These are phyloP conservation scores for Rhodomyrtus tomentosa DNA, from an alignment of 345 rosid genomes.

Conservation along the genomic window DNA sequence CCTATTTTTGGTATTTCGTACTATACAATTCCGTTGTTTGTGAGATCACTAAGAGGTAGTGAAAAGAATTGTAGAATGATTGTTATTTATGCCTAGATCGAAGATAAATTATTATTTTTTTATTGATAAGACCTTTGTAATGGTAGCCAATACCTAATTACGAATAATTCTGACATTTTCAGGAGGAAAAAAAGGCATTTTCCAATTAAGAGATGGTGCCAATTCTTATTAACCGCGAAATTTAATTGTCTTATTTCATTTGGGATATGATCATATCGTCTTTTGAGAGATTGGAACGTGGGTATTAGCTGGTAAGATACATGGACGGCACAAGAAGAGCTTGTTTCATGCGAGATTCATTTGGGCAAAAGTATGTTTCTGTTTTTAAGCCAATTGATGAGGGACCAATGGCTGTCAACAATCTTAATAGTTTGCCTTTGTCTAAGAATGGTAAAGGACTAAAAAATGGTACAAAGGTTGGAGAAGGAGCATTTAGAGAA, in stretches of 20 bases:
- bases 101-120: too few relatives aligned
- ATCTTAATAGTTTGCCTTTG: conserved; percentile 21
- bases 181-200: too few relatives aligned
- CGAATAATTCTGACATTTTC: too few relatives aligned
- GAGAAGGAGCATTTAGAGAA: conserved; percentile 36
- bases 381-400: conserved; percentile 39
- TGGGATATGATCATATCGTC: conserved; percentile 19
- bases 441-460: conserved; percentile 27
- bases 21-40: too few relatives aligned
- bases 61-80: too few relatives aligned
- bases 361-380: conserved; percentile 19
- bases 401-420: conserved; percentile 31
- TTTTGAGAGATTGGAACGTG: conserved; percentile 16
- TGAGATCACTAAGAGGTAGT: too few relatives aligned
- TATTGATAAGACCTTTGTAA: too few relatives aligned
- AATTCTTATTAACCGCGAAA: conserved; percentile 15
- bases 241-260: conserved; percentile 9
- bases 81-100: too few relatives aligned
- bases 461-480: conserved; percentile 32
- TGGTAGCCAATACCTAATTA: too few relatives aligned
- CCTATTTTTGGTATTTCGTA: too few relatives aligned
- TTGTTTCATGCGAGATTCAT: conserved; percentile 30
- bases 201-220: not conserved
- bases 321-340: conserved; percentile 34
- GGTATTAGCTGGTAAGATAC: conserved; percentile 19